Percentiles rank a stretch among this genome's conserved stretches.
phyloP scores from a whole-genome alignment of 306 rosid species.

The Potentilla sterilis region DNA sequence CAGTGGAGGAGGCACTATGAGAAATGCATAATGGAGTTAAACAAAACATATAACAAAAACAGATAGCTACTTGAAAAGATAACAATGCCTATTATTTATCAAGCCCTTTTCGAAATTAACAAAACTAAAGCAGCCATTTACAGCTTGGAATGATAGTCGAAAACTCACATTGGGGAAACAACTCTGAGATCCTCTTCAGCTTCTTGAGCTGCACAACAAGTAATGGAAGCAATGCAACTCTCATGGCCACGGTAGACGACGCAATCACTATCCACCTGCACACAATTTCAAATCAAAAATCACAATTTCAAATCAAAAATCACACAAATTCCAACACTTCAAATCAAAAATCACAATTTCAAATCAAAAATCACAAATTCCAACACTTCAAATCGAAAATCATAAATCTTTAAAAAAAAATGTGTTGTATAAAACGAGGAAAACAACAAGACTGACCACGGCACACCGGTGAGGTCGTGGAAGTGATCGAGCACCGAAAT shows the following conservation, averaged over 20 bases:
- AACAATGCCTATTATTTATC: neutral
- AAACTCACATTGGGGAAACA: constrained; percentile 69
- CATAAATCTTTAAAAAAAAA: too few relatives aligned
- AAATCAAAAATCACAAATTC: too few relatives aligned
- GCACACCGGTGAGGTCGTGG: constrained; percentile 75
- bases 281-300: constrained; percentile 1
- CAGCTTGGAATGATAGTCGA: constrained; percentile 1
- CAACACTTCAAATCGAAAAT: too few relatives aligned
- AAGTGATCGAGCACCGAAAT: constrained; percentile 59
- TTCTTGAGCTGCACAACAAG: constrained; percentile 58
- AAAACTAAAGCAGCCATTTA: neutral
- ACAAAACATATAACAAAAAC: constrained; percentile 27
- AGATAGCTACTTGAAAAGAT: constrained; percentile 15
- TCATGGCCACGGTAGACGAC: constrained; percentile 69
- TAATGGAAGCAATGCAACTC: constrained; percentile 54
- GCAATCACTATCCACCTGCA: constrained; percentile 80
- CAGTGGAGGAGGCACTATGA: constrained; percentile 90
- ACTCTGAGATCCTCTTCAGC: constrained; percentile 51
- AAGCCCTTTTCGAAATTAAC: neutral
- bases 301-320: neutral
- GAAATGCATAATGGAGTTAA: constrained; percentile 45
- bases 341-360: too few relatives aligned
- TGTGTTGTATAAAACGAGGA: neutral
- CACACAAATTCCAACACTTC: neutral
- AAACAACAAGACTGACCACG: constrained; percentile 53